Percentiles rank a stretch among this genome's conserved stretches.
Conservation (phyloP, 345 rosid genomes). For the Populus pruinosa region DNA sequence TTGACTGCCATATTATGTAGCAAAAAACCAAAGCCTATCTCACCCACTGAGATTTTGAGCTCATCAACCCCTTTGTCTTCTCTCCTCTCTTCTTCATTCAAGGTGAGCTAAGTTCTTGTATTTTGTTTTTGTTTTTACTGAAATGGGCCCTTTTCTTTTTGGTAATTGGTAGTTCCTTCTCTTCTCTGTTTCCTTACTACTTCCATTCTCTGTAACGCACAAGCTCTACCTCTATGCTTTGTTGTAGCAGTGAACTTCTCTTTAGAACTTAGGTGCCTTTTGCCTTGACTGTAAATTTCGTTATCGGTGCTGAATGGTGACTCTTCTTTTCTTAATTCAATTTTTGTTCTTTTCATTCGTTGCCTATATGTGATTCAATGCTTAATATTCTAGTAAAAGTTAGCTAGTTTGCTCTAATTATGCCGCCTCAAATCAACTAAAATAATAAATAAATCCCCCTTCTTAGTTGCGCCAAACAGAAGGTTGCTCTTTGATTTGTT, state of each 20-base stretch:
- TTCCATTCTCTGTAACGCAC: background rate
- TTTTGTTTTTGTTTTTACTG: background rate
- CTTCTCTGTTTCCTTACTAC: background rate
- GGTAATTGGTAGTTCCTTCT: background rate
- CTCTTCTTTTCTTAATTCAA: background rate
- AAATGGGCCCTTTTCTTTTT: background rate
- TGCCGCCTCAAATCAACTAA: background rate
- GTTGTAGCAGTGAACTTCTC: background rate
- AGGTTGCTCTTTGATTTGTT: background rate
- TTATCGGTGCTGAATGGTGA: conserved; percentile 2
- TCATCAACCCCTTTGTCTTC: background rate
- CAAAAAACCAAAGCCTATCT: too few relatives aligned
- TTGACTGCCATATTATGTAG: background rate
- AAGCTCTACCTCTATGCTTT: background rate
- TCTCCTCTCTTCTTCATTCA: background rate
- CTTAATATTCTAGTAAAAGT: background rate
- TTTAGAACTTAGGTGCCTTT: background rate
- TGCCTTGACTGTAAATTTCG: background rate
- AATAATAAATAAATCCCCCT: background rate
- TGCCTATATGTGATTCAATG: conserved; percentile 1
- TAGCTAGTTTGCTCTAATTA: background rate
- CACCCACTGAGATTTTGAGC: background rate
- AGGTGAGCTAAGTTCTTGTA: background rate
- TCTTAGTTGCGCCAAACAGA: background rate
- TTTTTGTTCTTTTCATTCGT: background rate